These are phyloP conservation scores for Vigna nakashimae DNA, from an alignment of 306 rosid genomes.

Conservation along the genomic window DNA sequence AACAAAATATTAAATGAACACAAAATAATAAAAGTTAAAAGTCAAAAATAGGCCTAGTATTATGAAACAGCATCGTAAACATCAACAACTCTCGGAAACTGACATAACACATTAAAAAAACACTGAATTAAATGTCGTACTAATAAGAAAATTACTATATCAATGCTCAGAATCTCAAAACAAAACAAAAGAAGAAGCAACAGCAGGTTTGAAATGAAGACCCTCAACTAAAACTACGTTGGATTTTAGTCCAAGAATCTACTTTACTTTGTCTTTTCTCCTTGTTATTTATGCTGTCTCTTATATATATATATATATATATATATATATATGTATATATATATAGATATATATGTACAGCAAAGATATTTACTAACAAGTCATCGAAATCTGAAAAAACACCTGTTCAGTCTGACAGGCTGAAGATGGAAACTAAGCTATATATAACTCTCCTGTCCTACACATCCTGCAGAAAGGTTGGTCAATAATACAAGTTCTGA, in stretches of 20 bases:
- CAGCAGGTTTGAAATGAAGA: conserved; percentile 10
- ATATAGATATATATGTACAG: conserved; percentile 47
- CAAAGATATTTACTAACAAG: conserved; percentile 46
- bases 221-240: conserved; percentile 7
- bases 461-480: conserved; percentile 37
- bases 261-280: conserved; percentile 41
- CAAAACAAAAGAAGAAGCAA: conserved; percentile 13
- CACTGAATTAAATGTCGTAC: background rate
- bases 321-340: background rate
- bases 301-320: background rate
- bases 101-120: background rate
- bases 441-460: conserved; percentile 39
- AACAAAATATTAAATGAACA: background rate
- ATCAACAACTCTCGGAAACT: background rate
- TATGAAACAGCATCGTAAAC: background rate
- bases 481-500: conserved; percentile 39
- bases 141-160: background rate
- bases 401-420: conserved; percentile 46
- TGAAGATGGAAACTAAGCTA: conserved; percentile 35
- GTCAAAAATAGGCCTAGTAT: background rate
- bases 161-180: conserved; percentile 16
- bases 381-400: conserved; percentile 47
- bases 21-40: background rate
- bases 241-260: conserved; percentile 49
- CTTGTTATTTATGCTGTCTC: conserved; percentile 44